A percentile compares a stretch with the other conserved stretches of the same genome.
phyloP scores from a whole-genome alignment of 495 filamentous ascomycete species.

The Xylaria nigripes region DNA sequence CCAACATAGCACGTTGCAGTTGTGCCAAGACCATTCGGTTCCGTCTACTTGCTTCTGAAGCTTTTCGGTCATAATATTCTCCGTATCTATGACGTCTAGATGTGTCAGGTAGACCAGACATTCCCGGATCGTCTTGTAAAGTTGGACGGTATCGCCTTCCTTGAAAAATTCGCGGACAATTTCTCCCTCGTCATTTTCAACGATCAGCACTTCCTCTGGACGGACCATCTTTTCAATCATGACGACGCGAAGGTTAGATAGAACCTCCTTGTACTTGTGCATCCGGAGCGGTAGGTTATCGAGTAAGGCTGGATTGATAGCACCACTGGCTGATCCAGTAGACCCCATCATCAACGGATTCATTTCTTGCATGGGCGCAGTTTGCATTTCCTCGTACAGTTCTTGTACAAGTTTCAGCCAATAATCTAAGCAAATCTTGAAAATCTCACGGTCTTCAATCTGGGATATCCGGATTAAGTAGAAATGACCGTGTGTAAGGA shows the following conservation, averaged over 20 bases:
- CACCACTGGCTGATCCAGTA: constrained; percentile 57
- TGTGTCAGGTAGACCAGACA: constrained; percentile 97
- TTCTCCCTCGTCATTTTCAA: constrained; percentile 98
- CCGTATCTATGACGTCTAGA: constrained; percentile 93
- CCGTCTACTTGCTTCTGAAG: constrained; percentile 89
- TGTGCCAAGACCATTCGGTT: constrained; percentile 95
- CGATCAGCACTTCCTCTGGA: constrained; percentile 96
- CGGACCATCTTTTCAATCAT: constrained; percentile 99
- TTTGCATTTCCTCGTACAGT: constrained; percentile 97
- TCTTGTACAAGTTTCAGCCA: constrained; percentile 99
- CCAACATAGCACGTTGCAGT: constrained; percentile 99
- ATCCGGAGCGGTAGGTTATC: constrained; percentile 86
- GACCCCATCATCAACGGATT: constrained; percentile 64
- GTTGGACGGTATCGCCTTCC: constrained; percentile 96
- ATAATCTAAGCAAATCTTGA: constrained; percentile 98
- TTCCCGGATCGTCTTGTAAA: constrained; percentile 98
- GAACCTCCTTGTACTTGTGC: constrained; percentile 90
- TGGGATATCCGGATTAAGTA: constrained; percentile 97
- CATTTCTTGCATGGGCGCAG: constrained; percentile 80
- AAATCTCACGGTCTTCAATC: constrained; percentile 97
- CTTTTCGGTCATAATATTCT: constrained; percentile 99
- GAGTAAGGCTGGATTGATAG: constrained; percentile 72
- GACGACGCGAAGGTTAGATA: constrained; percentile 87
- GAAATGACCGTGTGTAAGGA: constrained; percentile 89
- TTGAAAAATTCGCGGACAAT: constrained; percentile 99